Evolutionary conservation across 192 early-diverging fungal genomes (phyloP).

Genomic region (Mycoemilia scoparia): DNA sequence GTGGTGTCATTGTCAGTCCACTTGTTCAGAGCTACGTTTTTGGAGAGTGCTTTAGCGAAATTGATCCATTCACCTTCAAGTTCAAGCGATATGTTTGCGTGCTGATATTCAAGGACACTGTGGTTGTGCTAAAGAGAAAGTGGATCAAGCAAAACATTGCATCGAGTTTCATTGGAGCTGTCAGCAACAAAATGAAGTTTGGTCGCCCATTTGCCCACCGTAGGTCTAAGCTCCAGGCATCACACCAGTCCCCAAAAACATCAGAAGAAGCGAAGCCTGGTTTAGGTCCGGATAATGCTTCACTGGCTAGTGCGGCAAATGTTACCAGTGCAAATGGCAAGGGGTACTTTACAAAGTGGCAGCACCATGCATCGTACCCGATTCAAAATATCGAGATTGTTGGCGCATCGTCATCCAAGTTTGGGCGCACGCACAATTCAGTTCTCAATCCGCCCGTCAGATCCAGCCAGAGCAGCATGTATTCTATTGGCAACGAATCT

Average conservation of each 20-base stretch:
- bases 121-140: conserved; percentile 48
- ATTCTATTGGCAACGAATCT: conserved; percentile 31
- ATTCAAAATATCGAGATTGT: conserved; percentile 36
- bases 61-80: conserved; percentile 37
- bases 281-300: conserved; percentile 21
- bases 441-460: conserved; percentile 17
- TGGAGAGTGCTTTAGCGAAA: conserved; percentile 48
- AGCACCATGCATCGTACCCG: conserved; percentile 40
- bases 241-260: conserved; percentile 1
- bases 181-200: conserved; percentile 30
- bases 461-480: conserved; percentile 25
- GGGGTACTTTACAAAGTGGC: conserved; percentile 55
- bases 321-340: conserved; percentile 25
- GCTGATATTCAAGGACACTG: conserved; percentile 42
- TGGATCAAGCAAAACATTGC: conserved; percentile 35
- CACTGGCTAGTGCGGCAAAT: conserved; percentile 33
- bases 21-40: conserved; percentile 38
- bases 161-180: conserved; percentile 32
- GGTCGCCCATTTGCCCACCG: conserved; percentile 27
- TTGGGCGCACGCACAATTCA: conserved; percentile 22
- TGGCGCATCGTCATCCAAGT: conserved; percentile 35
- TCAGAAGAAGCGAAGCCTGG: conserved; percentile 1
- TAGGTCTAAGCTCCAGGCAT: conserved; percentile 5
- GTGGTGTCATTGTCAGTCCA: conserved; percentile 29
- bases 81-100: conserved; percentile 43